Base-by-base conservation (phyloP, 129 eudicot genomes). In the Artemisia argyi region DNA sequence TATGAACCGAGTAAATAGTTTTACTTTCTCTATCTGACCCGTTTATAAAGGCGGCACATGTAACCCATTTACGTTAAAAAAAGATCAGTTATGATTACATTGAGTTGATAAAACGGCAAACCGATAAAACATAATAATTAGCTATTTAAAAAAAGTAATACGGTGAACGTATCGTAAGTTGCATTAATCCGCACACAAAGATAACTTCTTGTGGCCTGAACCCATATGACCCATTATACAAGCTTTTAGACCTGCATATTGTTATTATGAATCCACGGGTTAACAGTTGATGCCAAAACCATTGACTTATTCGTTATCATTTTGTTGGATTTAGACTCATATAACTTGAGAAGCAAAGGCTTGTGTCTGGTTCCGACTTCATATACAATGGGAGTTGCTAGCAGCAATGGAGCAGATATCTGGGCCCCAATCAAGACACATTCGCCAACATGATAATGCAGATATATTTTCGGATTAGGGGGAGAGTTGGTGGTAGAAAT, bases 351-450 rank as follows among this genome's bases (percentile, higher is more conserved):
- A 82, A 82, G 78, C 79, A 89, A 85, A 86, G 98, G 98, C 61
- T 84, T 93, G 80, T 72, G 92, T 61, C 83, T 93, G 66, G 96
- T 85, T 67, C 98, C 96, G 2, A 42, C 82, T 16, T 82, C 92
- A 14, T 80, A 66, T 70, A 87, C 90, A 35, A 74, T 26, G 42
- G 96, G 97, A 70, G 91, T 93, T 58, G 85, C 61, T 15, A 71
- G 92, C 66, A 85, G 90, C 83, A 93, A 93, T 53, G 98, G 98
- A 64, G 98, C 98, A 15, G 98, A 93, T 80, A 84, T 93, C 18
- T 93, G 98, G 98, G 97, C 98, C 32, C 98, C 98, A 20, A 93
- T 84, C 74, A 89, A 93, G 72, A 87, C 87, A 11, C 61, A 64
- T 64, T 86, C 83, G 58, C 82, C 48, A 16, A 82, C 70, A 68